Conservation (phyloP, 176 grass and related monocot species). For the Aegilops speltoides region DNA sequence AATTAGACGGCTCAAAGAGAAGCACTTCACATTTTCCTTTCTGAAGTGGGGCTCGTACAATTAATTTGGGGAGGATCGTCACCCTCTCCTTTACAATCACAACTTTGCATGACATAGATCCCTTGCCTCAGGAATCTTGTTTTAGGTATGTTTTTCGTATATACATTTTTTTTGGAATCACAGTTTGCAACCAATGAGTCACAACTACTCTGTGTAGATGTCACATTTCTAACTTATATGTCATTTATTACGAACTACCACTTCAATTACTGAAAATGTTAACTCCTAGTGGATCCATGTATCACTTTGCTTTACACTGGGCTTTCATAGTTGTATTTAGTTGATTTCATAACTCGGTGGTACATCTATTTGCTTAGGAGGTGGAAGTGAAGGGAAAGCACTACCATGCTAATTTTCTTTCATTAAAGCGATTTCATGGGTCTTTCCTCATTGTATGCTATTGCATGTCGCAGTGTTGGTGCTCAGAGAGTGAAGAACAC, state of each 20-base stretch:
- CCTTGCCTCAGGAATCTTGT: constrained; percentile 1
- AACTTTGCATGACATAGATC: not conserved
- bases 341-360: not conserved
- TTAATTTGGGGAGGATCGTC: too few relatives aligned
- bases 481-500: constrained; percentile 52
- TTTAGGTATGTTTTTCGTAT: not conserved
- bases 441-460: constrained; percentile 19
- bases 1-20: too few relatives aligned
- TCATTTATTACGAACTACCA: too few relatives aligned
- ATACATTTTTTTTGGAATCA: not conserved
- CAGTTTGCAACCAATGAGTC: not conserved
- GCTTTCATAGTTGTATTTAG: not conserved
- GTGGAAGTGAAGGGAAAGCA: not conserved
- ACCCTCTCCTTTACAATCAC: too few relatives aligned
- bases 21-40: too few relatives aligned
- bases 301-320: not conserved
- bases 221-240: too few relatives aligned
- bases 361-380: not conserved
- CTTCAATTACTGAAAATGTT: too few relatives aligned
- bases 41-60: too few relatives aligned
- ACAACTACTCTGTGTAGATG: too few relatives aligned
- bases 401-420: not conserved
- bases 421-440: not conserved
- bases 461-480: constrained; percentile 56
- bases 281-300: too few relatives aligned